These are phyloP conservation scores for Ascochyta fabae DNA, from an alignment of 2,329 filamentous ascomycete species.

Conservation along the genomic window DNA sequence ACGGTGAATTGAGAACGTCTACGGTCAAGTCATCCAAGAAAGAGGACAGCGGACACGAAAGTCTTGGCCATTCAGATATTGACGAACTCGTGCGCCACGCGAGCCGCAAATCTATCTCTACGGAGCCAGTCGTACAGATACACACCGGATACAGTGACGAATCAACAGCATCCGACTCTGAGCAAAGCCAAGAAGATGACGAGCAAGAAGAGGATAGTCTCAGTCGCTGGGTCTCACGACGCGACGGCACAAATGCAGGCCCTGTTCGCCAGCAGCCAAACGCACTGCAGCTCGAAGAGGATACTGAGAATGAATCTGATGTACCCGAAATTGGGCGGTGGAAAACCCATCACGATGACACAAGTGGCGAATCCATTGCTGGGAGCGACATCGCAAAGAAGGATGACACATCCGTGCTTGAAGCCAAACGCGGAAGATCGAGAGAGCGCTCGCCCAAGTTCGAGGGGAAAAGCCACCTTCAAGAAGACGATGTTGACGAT, in stretches of 20 bases:
- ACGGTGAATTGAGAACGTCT: slow-evolving; percentile 29
- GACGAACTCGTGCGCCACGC: slow-evolving; percentile 40
- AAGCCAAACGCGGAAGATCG: slow-evolving; percentile 7
- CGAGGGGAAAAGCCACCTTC: neutral
- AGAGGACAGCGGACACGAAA: slow-evolving; percentile 37
- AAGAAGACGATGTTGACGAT: slow-evolving; percentile 18
- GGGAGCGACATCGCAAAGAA: slow-evolving; percentile 2
- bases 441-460: slow-evolving; percentile 10
- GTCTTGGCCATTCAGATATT: slow-evolving; percentile 39
- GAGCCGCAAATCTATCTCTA: slow-evolving; percentile 25
- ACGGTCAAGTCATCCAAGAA: slow-evolving; percentile 11
- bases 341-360: slow-evolving; percentile 29
- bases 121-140: neutral
- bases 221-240: slow-evolving; percentile 44
- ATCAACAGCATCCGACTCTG: slow-evolving; percentile 40
- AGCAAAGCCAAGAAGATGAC: slow-evolving; percentile 24
- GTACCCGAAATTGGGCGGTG: slow-evolving; percentile 31
- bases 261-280: slow-evolving; percentile 23
- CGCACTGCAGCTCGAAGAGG: slow-evolving; percentile 9
- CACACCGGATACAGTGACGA: slow-evolving; percentile 33
- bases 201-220: slow-evolving; percentile 36
- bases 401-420: slow-evolving; percentile 8
- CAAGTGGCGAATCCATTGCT: slow-evolving; percentile 33
- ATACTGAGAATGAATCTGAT: slow-evolving; percentile 30
- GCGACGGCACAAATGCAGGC: slow-evolving; percentile 33